These are phyloP conservation scores for Cucurbita pepo DNA, from an alignment of 306 rosid species.

Conservation along the genomic window DNA sequence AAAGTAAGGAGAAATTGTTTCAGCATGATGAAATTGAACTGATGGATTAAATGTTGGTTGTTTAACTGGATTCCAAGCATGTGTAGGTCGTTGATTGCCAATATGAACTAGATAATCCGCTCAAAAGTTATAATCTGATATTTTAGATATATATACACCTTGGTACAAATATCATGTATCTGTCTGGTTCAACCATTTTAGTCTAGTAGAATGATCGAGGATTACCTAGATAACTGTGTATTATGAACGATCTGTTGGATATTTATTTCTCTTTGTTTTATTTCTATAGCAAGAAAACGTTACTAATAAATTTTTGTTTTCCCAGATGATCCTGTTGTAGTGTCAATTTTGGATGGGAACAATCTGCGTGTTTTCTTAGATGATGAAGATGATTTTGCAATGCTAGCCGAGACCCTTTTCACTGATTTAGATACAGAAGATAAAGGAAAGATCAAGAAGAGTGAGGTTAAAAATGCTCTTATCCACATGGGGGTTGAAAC, in stretches of 20 bases:
- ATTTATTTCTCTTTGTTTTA: neutral
- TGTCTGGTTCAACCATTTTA: neutral
- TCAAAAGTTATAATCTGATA: neutral
- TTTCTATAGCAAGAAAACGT: neutral
- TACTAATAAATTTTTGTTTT: neutral
- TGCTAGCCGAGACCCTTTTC: conserved; percentile 77
- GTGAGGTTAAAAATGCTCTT: conserved; percentile 57
- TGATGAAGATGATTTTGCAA: conserved; percentile 95
- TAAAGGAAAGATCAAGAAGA: conserved; percentile 71
- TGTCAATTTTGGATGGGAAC: conserved; percentile 71
- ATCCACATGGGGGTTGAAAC: conserved; percentile 73
- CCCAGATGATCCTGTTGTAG: conserved; percentile 65
- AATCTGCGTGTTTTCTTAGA: conserved; percentile 44
- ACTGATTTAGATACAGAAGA: conserved; percentile 81
- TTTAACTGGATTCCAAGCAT: neutral
- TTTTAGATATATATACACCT: neutral
- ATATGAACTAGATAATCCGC: neutral
- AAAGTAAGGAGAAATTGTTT: neutral
- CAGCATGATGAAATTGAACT: neutral
- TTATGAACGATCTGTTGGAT: neutral
- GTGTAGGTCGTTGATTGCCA: neutral
- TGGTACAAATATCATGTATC: neutral
- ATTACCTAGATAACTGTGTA: neutral
- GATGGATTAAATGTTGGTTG: neutral
- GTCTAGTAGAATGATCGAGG: neutral